Evolutionary conservation across 2,329 filamentous ascomycete species (phyloP).

Genomic region (Hypoxylon sp.): DNA sequence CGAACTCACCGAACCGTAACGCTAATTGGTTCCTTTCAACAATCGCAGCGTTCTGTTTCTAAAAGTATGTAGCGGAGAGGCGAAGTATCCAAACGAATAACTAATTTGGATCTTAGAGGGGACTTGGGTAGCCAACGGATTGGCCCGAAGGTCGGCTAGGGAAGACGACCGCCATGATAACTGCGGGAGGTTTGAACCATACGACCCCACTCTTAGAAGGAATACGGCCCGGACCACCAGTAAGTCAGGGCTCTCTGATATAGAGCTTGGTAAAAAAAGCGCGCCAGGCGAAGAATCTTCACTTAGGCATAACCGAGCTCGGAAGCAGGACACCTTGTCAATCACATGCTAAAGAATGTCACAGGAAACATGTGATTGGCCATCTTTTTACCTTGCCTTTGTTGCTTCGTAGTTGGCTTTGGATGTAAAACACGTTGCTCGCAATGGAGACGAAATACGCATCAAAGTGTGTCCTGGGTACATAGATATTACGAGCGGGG

Average conservation of each 20-base stretch:
- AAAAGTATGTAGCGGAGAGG: neutral
- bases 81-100: neutral
- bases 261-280: conserved; percentile 5
- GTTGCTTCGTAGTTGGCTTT: neutral
- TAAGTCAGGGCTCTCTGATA: conserved; percentile 2
- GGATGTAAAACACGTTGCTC: neutral
- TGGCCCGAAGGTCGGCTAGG: conserved; percentile 1
- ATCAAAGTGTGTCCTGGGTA: neutral
- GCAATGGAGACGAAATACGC: neutral
- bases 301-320: neutral
- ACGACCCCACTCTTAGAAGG: conserved; percentile 1
- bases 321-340: neutral
- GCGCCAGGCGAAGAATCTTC: conserved; percentile 13
- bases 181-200: conserved; percentile 5
- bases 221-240: conserved; percentile 7
- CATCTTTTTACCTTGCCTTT: neutral
- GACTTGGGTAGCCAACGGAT: conserved; percentile 7
- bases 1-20: conserved; percentile 1
- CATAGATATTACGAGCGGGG: neutral
- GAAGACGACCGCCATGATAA: neutral
- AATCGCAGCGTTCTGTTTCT: neutral
- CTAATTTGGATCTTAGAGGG: neutral
- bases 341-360: neutral
- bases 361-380: neutral
- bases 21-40: neutral